Evolutionary conservation across 768 basidiomycete species (phyloP).

Genomic region (Cubamyces sp.): DNA sequence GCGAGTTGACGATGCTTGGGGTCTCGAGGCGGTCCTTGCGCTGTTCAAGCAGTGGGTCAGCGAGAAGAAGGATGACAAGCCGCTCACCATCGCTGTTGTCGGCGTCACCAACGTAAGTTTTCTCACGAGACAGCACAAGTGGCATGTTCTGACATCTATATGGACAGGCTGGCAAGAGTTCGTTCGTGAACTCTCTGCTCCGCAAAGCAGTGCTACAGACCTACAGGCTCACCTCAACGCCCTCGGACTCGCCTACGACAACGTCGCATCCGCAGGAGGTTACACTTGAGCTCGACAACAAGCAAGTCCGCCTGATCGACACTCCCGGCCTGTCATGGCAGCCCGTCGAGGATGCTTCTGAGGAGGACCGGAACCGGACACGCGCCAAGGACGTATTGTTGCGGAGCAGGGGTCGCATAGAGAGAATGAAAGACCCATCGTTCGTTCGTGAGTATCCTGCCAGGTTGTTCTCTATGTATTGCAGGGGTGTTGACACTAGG

Average conservation of each 20-base stretch:
- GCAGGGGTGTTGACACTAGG: neutral
- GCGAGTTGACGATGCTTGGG: slow-evolving; percentile 60
- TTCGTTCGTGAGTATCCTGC: slow-evolving; percentile 58
- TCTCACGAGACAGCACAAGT: neutral
- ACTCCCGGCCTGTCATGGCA: slow-evolving; percentile 83
- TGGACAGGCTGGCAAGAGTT: slow-evolving; percentile 79
- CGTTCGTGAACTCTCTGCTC: slow-evolving; percentile 80
- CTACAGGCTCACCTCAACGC: slow-evolving; percentile 52
- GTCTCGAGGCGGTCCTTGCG: slow-evolving; percentile 54
- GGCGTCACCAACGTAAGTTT: slow-evolving; percentile 79
- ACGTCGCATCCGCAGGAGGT: slow-evolving; percentile 71
- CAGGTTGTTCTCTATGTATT: neutral
- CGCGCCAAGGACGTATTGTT: slow-evolving; percentile 76
- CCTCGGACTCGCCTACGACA: slow-evolving; percentile 69
- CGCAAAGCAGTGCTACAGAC: slow-evolving; percentile 55
- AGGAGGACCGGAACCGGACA: slow-evolving; percentile 40
- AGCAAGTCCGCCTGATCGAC: slow-evolving; percentile 72
- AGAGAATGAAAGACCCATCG: slow-evolving; percentile 80
- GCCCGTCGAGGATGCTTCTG: slow-evolving; percentile 42
- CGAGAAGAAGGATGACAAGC: slow-evolving; percentile 50
- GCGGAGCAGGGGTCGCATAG: slow-evolving; percentile 79
- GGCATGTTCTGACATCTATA: slow-evolving; percentile 9
- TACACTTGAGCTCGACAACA: slow-evolving; percentile 49
- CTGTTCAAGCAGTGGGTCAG: slow-evolving; percentile 52
- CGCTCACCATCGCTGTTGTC: slow-evolving; percentile 74